These are phyloP conservation scores for Nannochloropsis oceanica DNA, from an alignment of 108 stramenopile genomes.

Conservation along the genomic window DNA sequence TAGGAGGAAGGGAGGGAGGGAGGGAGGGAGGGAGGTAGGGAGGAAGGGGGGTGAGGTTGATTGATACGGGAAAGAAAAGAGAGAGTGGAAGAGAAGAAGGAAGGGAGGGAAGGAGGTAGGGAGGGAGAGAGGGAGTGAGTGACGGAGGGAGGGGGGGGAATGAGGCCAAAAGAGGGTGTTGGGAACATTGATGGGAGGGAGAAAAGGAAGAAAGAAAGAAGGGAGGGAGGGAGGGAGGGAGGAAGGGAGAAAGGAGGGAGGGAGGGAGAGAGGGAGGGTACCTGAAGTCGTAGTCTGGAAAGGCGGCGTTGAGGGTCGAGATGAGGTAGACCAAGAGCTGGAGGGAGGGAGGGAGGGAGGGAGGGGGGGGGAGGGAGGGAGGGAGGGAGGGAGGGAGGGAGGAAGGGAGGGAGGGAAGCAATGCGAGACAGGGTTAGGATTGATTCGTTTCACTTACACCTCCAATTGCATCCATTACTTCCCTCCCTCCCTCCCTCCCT, in stretches of 20 bases:
- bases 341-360: neutral
- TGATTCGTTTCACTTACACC: neutral
- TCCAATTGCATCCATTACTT: neutral
- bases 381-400: neutral
- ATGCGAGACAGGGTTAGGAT: neutral
- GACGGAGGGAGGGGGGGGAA: too few relatives aligned
- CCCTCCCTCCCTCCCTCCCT: neutral
- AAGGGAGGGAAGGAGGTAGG: too few relatives aligned
- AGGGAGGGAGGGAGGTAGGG: too few relatives aligned
- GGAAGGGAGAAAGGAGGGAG: neutral
- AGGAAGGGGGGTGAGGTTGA: too few relatives aligned
- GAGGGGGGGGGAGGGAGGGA: neutral
- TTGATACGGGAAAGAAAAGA: too few relatives aligned
- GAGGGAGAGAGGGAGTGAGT: too few relatives aligned
- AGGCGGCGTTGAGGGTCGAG: neutral
- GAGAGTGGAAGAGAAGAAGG: too few relatives aligned
- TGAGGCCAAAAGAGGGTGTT: too few relatives aligned
- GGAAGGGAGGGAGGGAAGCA: neutral
- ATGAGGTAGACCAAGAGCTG: neutral
- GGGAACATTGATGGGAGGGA: too few relatives aligned
- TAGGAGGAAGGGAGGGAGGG: too few relatives aligned
- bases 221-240: neutral
- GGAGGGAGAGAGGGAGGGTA: neutral
- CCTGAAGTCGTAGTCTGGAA: too few relatives aligned
- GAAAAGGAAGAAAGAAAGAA: too few relatives aligned